Evolutionary conservation across 2,329 filamentous ascomycete species (phyloP).

Genomic region (Diaporthe nobilis): DNA sequence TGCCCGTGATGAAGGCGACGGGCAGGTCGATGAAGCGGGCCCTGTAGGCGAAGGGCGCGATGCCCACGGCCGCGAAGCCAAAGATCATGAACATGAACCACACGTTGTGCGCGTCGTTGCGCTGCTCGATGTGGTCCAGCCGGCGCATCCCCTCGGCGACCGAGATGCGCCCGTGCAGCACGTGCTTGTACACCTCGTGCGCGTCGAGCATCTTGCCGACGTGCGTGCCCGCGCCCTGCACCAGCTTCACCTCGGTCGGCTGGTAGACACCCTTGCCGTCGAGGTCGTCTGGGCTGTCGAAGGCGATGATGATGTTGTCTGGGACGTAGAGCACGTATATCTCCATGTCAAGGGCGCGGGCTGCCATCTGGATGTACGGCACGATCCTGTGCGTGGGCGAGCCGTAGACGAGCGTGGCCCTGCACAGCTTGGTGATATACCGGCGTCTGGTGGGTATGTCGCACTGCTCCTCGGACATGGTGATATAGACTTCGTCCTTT

Average conservation of each 20-base stretch:
- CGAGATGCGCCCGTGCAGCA: slow-evolving; percentile 10
- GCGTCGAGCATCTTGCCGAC: slow-evolving; percentile 26
- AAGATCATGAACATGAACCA: slow-evolving; percentile 33
- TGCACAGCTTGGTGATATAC: slow-evolving; percentile 22
- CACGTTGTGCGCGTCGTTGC: slow-evolving; percentile 16
- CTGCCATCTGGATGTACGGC: slow-evolving; percentile 22
- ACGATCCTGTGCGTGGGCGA: slow-evolving; percentile 20
- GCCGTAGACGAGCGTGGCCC: slow-evolving; percentile 14
- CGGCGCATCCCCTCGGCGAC: not conserved
- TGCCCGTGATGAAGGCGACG: slow-evolving; percentile 24
- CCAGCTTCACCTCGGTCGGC: slow-evolving; percentile 13
- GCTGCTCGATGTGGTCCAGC: slow-evolving; percentile 19
- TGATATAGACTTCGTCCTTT: slow-evolving; percentile 21
- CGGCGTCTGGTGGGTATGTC: slow-evolving; percentile 13
- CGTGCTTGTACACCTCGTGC: slow-evolving; percentile 28
- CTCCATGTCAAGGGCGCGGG: slow-evolving; percentile 18
- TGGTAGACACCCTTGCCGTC: not conserved
- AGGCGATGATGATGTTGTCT: slow-evolving; percentile 22
- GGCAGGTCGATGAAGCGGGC: slow-evolving; percentile 29
- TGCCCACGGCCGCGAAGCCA: slow-evolving; percentile 20
- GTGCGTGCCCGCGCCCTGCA: slow-evolving; percentile 16
- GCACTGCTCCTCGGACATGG: slow-evolving; percentile 16
- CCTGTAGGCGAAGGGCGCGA: slow-evolving; percentile 5
- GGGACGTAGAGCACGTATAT: slow-evolving; percentile 24
- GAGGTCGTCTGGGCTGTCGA: not conserved